phyloP scores from a whole-genome alignment of 345 rosid genomes.

The Triadica sebifera region DNA sequence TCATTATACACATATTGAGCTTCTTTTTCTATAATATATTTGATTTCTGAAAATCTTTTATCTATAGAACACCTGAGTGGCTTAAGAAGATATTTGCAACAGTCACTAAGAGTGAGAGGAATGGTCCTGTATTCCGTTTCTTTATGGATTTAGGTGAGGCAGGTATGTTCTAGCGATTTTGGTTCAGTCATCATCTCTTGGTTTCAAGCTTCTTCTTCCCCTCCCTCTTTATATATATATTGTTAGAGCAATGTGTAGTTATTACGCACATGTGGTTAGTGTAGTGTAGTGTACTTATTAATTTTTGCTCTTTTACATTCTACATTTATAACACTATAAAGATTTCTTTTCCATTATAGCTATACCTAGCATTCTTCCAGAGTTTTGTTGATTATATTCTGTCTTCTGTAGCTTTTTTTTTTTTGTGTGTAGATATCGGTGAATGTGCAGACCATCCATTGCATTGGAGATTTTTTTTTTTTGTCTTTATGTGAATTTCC shows the following conservation, averaged over 20 bases:
- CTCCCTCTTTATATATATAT: too few species aligned
- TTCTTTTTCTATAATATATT: background rate
- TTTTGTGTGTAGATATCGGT: background rate
- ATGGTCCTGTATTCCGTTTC: conserved; percentile 83
- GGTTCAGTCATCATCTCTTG: background rate
- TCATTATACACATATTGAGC: background rate
- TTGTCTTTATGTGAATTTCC: background rate
- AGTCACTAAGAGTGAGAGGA: conserved; percentile 81
- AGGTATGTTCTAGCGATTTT: conserved; percentile 38
- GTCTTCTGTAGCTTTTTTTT: background rate
- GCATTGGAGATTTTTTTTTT: background rate
- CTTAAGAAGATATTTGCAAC: conserved; percentile 77
- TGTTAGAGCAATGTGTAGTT: too few species aligned
- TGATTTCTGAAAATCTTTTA: conserved; percentile 13
- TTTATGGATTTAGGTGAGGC: conserved; percentile 98
- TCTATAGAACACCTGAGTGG: conserved; percentile 82
- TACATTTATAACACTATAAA: background rate
- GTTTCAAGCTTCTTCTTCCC: background rate
- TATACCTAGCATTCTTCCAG: background rate
- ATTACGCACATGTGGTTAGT: background rate
- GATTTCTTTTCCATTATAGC: background rate
- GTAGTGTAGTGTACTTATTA: background rate
- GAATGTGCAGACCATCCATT: background rate
- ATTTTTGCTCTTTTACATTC: background rate
- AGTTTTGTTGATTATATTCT: background rate